Base-by-base conservation (phyloP, 768 basidiomycete species). In the Psilocybe cyanescens region DNA sequence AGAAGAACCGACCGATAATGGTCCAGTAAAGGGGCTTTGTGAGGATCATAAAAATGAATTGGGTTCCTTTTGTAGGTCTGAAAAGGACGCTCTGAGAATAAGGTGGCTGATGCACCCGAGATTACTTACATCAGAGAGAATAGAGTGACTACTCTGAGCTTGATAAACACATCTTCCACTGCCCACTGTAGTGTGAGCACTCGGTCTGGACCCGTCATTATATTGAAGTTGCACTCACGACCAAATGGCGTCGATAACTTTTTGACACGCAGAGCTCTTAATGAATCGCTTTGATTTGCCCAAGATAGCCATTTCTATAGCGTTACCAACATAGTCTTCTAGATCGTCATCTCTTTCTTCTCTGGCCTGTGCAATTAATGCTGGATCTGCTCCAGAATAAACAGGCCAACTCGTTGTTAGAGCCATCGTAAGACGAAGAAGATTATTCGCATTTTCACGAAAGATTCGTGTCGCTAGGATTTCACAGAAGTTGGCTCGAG, bases 21-120 rank as follows among this genome's bases (percentile, higher is more conserved):
- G 70, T 98, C 95, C 6, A 98, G 83, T n/a, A 97, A 74, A 16
- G 95, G 94, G 0, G 95, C 95, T 71, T 88, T 93, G 70, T 95
- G 90, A 2, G 95, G 95, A 71, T 98, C 94, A 72, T 98, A 97
- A 67, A 97, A 91, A 72, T 95, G 93, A 35, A 97, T 84, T 9
- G 96, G 94, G 28, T 86, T 92, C 51, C 89, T 85, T 78, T 97
- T 97, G 75, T 98, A 98, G 29, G 92, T 95, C 95, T 96, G 60
- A 16, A 19, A 49, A 59, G 39, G 16, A 35, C 6, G 17, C 14
- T 61, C 5, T 47, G 11, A 44, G 44, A 57, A 46, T 51, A 48
- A 8, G 5, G 16, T 50, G 19, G 11, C 14, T 9, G 24, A 19
- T 1, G 46, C 58, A 45, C 9, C 17, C 16, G 7, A 48, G 28